phyloP scores from a whole-genome alignment of 2,329 filamentous ascomycete species.

The Aspergillus sp. region DNA sequence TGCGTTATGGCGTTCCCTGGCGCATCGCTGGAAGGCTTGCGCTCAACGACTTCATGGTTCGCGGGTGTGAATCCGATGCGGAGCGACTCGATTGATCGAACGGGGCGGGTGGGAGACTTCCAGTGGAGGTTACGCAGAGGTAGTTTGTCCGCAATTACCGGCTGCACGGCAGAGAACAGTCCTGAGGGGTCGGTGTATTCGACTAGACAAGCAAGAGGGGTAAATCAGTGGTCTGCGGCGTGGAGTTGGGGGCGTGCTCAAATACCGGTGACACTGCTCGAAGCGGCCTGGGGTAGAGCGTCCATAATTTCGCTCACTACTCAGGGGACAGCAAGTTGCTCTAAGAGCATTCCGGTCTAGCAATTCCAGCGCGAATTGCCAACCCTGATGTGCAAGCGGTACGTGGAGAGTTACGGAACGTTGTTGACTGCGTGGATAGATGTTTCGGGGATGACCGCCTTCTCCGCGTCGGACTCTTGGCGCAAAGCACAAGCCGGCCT shows the following conservation, averaged over 20 bases:
- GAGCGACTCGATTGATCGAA: constrained; percentile 90
- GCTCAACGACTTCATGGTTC: constrained; percentile 48
- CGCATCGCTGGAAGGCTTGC: constrained; percentile 43
- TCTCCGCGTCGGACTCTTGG: constrained; percentile 22
- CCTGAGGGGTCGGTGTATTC: constrained; percentile 95
- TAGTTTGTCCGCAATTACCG: constrained; percentile 76
- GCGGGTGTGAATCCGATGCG: constrained; percentile 83
- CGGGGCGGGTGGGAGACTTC: constrained; percentile 89
- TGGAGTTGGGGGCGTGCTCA: constrained; percentile 11
- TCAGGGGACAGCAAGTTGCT: constrained; percentile 26
- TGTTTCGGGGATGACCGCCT: constrained; percentile 17
- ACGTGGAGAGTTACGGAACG: not conserved
- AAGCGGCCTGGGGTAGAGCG: constrained; percentile 58
- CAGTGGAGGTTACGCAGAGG: constrained; percentile 92
- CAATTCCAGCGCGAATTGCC: constrained; percentile 11
- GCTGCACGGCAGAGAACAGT: constrained; percentile 80
- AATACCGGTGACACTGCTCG: constrained; percentile 74
- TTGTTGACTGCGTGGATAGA: not conserved
- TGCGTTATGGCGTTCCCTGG: constrained; percentile 42
- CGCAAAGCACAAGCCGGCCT: not conserved
- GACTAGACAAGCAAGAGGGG: constrained; percentile 58
- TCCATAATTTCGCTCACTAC: constrained; percentile 45
- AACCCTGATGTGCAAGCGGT: constrained; percentile 1
- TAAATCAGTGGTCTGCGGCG: constrained; percentile 14
- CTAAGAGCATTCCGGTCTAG: constrained; percentile 35